phyloP scores from a whole-genome alignment of 177 flowering plant genomes.

The Vitis hybrid region DNA sequence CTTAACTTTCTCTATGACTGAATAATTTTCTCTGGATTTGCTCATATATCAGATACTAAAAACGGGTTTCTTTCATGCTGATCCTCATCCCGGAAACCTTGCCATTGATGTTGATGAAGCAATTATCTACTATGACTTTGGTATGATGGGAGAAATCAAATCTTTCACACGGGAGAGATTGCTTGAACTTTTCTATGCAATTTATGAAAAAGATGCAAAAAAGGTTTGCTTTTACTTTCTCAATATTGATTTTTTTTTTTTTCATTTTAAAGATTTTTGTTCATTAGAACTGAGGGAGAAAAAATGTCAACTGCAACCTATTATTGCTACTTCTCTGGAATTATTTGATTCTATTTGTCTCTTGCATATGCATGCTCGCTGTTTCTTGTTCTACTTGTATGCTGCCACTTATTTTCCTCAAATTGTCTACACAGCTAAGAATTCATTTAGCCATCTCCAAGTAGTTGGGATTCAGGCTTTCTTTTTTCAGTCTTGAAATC shows the following conservation, averaged over 20 bases:
- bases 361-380: too few relatives aligned
- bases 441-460: too few relatives aligned
- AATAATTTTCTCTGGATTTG: conserved; percentile 9
- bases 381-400: too few relatives aligned
- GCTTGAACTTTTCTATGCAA: conserved; percentile 83
- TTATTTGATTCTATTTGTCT: too few relatives aligned
- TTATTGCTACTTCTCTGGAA: too few relatives aligned
- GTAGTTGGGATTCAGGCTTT: too few relatives aligned
- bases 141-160: conserved; percentile 99
- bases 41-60: conserved; percentile 60
- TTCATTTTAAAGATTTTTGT: background rate
- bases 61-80: conserved; percentile 98
- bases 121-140: conserved; percentile 93
- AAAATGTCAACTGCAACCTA: too few relatives aligned
- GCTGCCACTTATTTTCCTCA: too few relatives aligned
- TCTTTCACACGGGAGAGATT: conserved; percentile 76
- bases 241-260: background rate
- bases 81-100: conserved; percentile 99
- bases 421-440: too few relatives aligned
- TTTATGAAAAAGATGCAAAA: conserved; percentile 93
- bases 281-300: too few relatives aligned
- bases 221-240: conserved; percentile 44
- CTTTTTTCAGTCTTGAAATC: too few relatives aligned
- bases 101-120: conserved; percentile 87
- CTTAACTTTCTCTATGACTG: background rate